Percentiles rank a stretch among this genome's conserved stretches.
These are phyloP conservation scores for Leccinum truebloodii DNA, from an alignment of 768 basidiomycete genomes.

Conservation along the genomic window DNA sequence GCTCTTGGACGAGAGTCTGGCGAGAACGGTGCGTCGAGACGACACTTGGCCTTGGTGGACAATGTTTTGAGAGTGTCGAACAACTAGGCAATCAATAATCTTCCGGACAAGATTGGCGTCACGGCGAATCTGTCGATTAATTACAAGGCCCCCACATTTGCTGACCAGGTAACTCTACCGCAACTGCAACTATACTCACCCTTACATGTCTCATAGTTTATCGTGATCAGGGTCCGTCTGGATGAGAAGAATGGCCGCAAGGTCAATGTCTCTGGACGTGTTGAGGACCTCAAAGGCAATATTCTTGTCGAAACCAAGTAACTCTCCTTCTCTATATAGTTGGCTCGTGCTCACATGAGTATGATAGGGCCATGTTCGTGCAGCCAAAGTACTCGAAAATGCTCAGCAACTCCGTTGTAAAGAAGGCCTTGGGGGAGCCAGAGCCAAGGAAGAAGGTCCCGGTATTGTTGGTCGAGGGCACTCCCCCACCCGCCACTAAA, in stretches of 20 bases:
- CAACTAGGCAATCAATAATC: slow-evolving; percentile 73
- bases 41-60: slow-evolving; percentile 2
- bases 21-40: slow-evolving; percentile 62
- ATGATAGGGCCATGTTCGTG: slow-evolving; percentile 71
- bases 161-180: slow-evolving; percentile 64
- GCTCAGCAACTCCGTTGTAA: slow-evolving; percentile 58
- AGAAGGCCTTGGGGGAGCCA: slow-evolving; percentile 67
- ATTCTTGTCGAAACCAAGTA: slow-evolving; percentile 81
- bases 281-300: slow-evolving; percentile 83
- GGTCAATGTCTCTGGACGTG: slow-evolving; percentile 61
- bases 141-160: slow-evolving; percentile 86
- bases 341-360: not conserved
- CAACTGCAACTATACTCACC: not conserved
- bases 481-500: slow-evolving; percentile 28
- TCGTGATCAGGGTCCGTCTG: slow-evolving; percentile 74
- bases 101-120: slow-evolving; percentile 90
- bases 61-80: slow-evolving; percentile 9
- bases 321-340: slow-evolving; percentile 29
- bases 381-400: slow-evolving; percentile 88
- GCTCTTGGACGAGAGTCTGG: slow-evolving; percentile 82
- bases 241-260: slow-evolving; percentile 77
- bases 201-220: slow-evolving; percentile 53
- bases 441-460: slow-evolving; percentile 26
- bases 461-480: slow-evolving; percentile 29
- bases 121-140: slow-evolving; percentile 83